phyloP scores from a whole-genome alignment of 179 eudicot species.

The Patellifolia procumbens region DNA sequence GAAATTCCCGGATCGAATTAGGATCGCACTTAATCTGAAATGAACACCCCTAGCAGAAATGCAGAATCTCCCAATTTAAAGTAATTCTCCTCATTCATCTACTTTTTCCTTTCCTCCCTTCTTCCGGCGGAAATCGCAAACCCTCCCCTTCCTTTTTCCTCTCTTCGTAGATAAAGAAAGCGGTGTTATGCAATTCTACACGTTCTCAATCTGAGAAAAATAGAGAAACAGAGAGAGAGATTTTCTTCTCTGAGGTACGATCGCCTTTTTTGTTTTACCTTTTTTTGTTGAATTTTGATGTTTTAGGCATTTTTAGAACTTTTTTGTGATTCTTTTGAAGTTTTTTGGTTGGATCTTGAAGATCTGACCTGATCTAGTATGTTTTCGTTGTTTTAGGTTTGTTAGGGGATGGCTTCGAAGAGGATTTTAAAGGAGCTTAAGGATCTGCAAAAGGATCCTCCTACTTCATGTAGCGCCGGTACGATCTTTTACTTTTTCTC shows the following conservation, averaged over 20 bases:
- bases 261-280: not conserved
- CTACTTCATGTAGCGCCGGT: slow-evolving; percentile 69
- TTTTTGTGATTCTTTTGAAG: not conserved
- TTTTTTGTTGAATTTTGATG: not conserved
- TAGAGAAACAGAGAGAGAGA: slow-evolving; percentile 7
- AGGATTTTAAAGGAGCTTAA: slow-evolving; percentile 66
- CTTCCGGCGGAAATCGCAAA: slow-evolving; percentile 5
- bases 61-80: slow-evolving; percentile 17
- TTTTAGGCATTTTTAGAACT: not conserved
- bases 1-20: too few species aligned
- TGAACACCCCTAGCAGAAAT: too few species aligned
- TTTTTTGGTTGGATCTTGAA: slow-evolving; percentile 5
- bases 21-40: too few species aligned
- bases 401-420: slow-evolving; percentile 53
- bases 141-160: not conserved
- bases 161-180: not conserved
- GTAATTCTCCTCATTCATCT: not conserved
- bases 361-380: slow-evolving; percentile 24
- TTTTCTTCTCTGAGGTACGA: slow-evolving; percentile 10
- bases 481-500: too few species aligned
- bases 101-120: not conserved
- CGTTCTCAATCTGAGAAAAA: not conserved
- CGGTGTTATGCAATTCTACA: not conserved
- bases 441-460: slow-evolving; percentile 72
- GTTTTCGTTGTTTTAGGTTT: not conserved